phyloP scores from a whole-genome alignment of 1,284 basidiomycete genomes.

The Xerocomus alliaceus region DNA sequence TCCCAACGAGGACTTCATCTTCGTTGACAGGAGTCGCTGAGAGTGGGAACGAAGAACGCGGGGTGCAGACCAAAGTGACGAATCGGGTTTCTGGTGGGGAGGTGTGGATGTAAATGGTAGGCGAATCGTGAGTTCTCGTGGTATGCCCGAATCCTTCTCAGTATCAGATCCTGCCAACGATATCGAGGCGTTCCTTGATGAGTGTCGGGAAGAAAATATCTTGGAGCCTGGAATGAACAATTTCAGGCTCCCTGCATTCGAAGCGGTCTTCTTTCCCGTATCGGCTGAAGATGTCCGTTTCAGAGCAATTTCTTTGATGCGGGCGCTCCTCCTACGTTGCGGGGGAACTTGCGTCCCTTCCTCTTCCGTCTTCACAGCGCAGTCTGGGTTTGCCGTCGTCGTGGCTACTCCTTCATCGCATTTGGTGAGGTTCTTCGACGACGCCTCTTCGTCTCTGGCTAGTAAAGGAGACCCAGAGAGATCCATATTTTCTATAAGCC shows the following conservation, averaged over 20 bases:
- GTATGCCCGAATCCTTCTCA: conserved; percentile 5
- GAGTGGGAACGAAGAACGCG: conserved; percentile 46
- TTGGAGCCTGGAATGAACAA: conserved; percentile 14
- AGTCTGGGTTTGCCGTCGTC: not conserved
- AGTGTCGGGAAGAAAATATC: conserved; percentile 3
- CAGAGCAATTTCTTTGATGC: conserved; percentile 29
- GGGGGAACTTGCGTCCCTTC: not conserved
- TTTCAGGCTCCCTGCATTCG: conserved; percentile 7
- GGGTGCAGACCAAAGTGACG: conserved; percentile 21
- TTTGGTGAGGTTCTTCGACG: not conserved
- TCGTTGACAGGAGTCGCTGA: conserved; percentile 24
- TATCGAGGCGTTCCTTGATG: not conserved
- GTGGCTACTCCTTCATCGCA: not conserved
- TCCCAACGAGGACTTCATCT: conserved; percentile 21
- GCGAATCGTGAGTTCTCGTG: conserved; percentile 28
- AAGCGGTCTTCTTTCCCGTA: not conserved
- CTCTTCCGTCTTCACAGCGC: not conserved
- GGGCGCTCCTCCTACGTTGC: conserved; percentile 35
- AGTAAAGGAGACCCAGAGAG: conserved; percentile 38
- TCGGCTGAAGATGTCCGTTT: conserved; percentile 21
- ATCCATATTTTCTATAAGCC: conserved; percentile 37
- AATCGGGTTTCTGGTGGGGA: conserved; percentile 7
- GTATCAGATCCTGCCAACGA: not conserved
- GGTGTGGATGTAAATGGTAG: conserved; percentile 35
- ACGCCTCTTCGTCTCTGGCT: conserved; percentile 5